These are phyloP conservation scores for Paecilomyces niveus DNA, from an alignment of 2,329 filamentous ascomycete species.

Conservation along the genomic window DNA sequence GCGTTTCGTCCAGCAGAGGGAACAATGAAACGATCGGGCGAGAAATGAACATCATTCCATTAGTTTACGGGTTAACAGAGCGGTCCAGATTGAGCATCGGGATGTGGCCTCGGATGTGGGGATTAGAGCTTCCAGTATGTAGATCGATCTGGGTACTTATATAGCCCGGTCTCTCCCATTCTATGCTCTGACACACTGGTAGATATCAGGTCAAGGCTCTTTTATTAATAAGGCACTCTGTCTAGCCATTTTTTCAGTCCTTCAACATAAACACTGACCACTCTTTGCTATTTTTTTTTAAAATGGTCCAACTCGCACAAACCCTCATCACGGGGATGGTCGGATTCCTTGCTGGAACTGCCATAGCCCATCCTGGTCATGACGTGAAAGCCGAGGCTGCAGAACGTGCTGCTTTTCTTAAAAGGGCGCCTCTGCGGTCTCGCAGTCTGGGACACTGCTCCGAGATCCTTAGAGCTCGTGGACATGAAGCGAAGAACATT, in stretches of 20 bases:
- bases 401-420: conserved; percentile 43
- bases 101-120: too few species aligned
- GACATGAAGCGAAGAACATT: conserved; percentile 38
- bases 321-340: conserved; percentile 15
- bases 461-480: conserved; percentile 41
- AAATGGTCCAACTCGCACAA: conserved; percentile 15
- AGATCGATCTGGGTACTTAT: background rate
- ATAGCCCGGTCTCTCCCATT: background rate
- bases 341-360: conserved; percentile 16
- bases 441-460: conserved; percentile 43
- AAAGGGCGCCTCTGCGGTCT: conserved; percentile 28
- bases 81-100: too few species aligned
- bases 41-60: background rate
- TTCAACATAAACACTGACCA: background rate
- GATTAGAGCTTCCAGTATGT: background rate
- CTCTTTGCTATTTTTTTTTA: background rate
- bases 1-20: too few species aligned
- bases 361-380: conserved; percentile 44
- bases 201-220: too few species aligned
- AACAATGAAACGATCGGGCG: background rate
- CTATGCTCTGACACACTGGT: too few species aligned
- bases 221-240: background rate
- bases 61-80: too few species aligned
- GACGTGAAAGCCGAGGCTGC: conserved; percentile 42
- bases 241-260: too few species aligned